phyloP scores from a whole-genome alignment of 2,329 filamentous ascomycete species.

The Xylariaceae sp. region DNA sequence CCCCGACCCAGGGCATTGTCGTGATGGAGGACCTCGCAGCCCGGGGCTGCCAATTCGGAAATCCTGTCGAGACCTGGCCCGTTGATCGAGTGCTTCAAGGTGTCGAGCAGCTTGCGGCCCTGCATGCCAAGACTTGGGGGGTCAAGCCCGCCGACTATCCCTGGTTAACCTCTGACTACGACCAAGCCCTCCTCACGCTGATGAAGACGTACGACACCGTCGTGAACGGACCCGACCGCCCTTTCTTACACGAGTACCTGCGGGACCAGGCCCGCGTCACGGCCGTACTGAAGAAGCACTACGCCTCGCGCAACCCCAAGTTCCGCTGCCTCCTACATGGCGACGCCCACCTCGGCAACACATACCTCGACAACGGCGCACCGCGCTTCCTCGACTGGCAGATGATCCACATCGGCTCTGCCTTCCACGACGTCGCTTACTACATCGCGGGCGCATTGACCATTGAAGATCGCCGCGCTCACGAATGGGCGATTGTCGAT shows the following conservation, averaged over 20 bases:
- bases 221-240: slow-evolving; percentile 25
- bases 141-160: slow-evolving; percentile 27
- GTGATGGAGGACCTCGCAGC: slow-evolving; percentile 27
- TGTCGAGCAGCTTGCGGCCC: slow-evolving; percentile 34
- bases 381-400: slow-evolving; percentile 37
- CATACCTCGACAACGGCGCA: slow-evolving; percentile 28
- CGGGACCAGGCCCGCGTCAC: slow-evolving; percentile 29
- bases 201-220: slow-evolving; percentile 27
- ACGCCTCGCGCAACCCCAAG: slow-evolving; percentile 29
- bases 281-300: slow-evolving; percentile 32
- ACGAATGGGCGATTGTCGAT: slow-evolving; percentile 33
- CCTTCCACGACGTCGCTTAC: slow-evolving; percentile 36
- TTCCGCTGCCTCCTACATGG: slow-evolving; percentile 34
- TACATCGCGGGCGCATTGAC: slow-evolving; percentile 32
- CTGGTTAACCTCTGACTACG: slow-evolving; percentile 31
- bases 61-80: slow-evolving; percentile 22
- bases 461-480: slow-evolving; percentile 32
- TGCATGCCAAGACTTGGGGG: slow-evolving; percentile 32
- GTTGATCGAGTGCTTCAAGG: slow-evolving; percentile 23
- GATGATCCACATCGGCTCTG: slow-evolving; percentile 33
- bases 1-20: slow-evolving; percentile 26
- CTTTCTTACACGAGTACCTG: slow-evolving; percentile 27
- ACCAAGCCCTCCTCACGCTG: slow-evolving; percentile 27
- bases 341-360: slow-evolving; percentile 35
- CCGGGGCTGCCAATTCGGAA: slow-evolving; percentile 23